Evolutionary conservation across 257 asterid genomes (phyloP).

Genomic region (Przewalskia tangutica): DNA sequence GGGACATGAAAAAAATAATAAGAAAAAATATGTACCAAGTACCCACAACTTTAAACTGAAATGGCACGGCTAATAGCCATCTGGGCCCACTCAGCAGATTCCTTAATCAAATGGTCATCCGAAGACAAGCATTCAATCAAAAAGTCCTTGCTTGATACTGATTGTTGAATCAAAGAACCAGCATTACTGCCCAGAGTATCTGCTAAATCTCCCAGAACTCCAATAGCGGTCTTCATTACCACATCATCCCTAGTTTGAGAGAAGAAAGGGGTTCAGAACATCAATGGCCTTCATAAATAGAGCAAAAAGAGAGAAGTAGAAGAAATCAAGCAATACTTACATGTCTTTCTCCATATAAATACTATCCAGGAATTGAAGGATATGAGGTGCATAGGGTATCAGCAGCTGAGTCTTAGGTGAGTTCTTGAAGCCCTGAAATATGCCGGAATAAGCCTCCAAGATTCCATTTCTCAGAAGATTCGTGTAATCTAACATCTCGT

Average conservation of each 20-base stretch:
- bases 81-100: constrained; percentile 94
- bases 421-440: constrained; percentile 73
- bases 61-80: constrained; percentile 76
- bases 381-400: constrained; percentile 64
- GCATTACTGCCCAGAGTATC: constrained; percentile 85
- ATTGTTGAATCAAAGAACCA: constrained; percentile 67
- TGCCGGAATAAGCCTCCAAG: constrained; percentile 81
- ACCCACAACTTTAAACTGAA: constrained; percentile 44
- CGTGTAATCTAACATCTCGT: constrained; percentile 60
- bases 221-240: constrained; percentile 83
- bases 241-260: constrained; percentile 60
- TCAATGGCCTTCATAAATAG: background rate
- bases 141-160: constrained; percentile 69
- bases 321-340: constrained; percentile 25
- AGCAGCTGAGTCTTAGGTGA: constrained; percentile 65
- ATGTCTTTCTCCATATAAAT: constrained; percentile 66
- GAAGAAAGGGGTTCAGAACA: background rate
- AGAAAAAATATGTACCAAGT: constrained; percentile 30
- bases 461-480: constrained; percentile 67
- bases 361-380: constrained; percentile 70
- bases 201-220: constrained; percentile 82
- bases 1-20: constrained; percentile 29
- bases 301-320: background rate
- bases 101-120: constrained; percentile 77
- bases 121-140: constrained; percentile 76